Evolutionary conservation across 1,139 yeast genomes (phyloP).

Genomic region (Geotrichum restrictum): DNA sequence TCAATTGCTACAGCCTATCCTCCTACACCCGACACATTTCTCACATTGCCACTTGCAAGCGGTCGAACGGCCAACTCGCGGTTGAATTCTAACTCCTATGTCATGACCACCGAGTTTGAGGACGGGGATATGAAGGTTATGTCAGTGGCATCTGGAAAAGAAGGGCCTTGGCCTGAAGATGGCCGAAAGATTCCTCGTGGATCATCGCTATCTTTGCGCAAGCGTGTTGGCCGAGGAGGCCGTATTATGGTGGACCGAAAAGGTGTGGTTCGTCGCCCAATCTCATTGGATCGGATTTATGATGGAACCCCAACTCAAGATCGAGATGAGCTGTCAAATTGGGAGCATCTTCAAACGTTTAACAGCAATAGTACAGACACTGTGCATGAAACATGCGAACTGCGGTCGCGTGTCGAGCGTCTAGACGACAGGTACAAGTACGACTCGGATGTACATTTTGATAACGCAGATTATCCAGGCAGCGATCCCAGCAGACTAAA

Average conservation of each 20-base stretch:
- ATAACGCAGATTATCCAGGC: conserved; percentile 52
- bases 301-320: conserved; percentile 23
- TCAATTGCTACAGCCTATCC: conserved; percentile 73
- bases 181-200: conserved; percentile 34
- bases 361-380: not conserved
- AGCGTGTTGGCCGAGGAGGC: conserved; percentile 71
- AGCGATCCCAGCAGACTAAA: conserved; percentile 66
- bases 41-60: conserved; percentile 33
- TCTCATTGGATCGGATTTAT: conserved; percentile 7
- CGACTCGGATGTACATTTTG: conserved; percentile 60
- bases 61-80: conserved; percentile 33
- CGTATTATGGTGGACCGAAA: conserved; percentile 70
- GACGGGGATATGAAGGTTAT: conserved; percentile 29
- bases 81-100: conserved; percentile 31
- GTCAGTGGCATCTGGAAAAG: conserved; percentile 26
- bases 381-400: conserved; percentile 9
- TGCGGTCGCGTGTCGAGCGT: conserved; percentile 43
- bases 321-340: conserved; percentile 26
- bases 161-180: conserved; percentile 28
- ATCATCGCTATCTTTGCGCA: conserved; percentile 52
- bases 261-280: conserved; percentile 41
- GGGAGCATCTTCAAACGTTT: conserved; percentile 7
- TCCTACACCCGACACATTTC: conserved; percentile 40
- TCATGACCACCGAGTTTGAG: conserved; percentile 26
- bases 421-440: conserved; percentile 70